Evolutionary conservation across 306 rosid species (phyloP), one percentile per base, ranked within the genome.

Genomic region (Quercus rubra): DNA sequence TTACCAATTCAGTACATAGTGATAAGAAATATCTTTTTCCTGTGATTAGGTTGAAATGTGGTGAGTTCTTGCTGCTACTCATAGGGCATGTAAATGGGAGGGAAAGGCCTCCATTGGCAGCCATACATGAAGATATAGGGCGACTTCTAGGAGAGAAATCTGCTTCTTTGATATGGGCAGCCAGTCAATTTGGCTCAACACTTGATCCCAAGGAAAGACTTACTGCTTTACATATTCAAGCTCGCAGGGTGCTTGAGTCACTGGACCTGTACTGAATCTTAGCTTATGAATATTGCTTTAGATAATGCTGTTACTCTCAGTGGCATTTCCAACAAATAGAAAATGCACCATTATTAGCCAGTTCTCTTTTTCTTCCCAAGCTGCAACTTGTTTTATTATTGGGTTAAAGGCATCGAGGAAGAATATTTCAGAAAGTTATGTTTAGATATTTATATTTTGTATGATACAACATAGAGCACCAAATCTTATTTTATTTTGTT

Each of bases 101-200:
- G 75, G 98, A 90, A 73, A 51, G 74, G 76, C 84, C 97, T 52
- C 97, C 99, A 9, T 73, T 95, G 83, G 95, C 97, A 68, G 72
- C 90, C 71, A 83, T 95, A 87, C 94, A 92, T 19, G 98, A 93
- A 71, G 97, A 95, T 78, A 83, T 90, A 58, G 89, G 96, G 86
- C 89, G 88, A 76, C 93, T 92, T 71, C 86, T 92, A 10, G 99
- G 99, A 23, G 99, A 92, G 89, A 95, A 87, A 84, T 91, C 96
- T 52, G 98, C 97, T 76, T 95, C 98, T 71, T 87, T 95, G 89
- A 95, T 95, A 81, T 95, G 99, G 99, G 99, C 98, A 66, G 98
- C 98, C 23, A 92, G 97, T 88, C 98, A 92, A 77, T 95, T 67
- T 67, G 99, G 92, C 28, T 91, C 99, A 1, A 92, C 96, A 11